Conservation (phyloP, 2,329 filamentous ascomycete genomes). For the Hypomyces perniciosus region DNA sequence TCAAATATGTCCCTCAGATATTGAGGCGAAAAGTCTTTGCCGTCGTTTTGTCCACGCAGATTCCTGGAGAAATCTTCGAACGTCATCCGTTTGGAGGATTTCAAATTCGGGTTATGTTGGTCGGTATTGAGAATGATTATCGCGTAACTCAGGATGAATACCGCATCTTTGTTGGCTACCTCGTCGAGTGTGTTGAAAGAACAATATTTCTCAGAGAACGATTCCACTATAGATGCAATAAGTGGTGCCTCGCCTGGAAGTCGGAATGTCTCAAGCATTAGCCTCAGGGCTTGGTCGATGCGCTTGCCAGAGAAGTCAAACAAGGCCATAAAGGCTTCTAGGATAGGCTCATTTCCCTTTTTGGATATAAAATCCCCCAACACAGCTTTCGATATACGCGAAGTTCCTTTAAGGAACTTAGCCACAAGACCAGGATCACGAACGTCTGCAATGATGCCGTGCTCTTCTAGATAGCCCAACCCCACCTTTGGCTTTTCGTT, state of each 20-base stretch:
- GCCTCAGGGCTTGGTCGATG: conserved; percentile 82
- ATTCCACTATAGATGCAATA: conserved; percentile 86
- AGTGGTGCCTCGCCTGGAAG: conserved; percentile 87
- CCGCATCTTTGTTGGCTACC: conserved; percentile 78
- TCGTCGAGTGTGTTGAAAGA: conserved; percentile 61
- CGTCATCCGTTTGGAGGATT: conserved; percentile 73
- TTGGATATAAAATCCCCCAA: conserved; percentile 93
- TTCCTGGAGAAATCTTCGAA: conserved; percentile 79
- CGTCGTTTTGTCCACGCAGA: conserved; percentile 81
- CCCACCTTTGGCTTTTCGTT: conserved; percentile 92
- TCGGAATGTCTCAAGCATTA: conserved; percentile 86
- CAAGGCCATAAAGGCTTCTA: conserved; percentile 76
- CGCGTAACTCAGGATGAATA: conserved; percentile 88
- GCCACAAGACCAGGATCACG: conserved; percentile 73
- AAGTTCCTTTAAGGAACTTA: conserved; percentile 81
- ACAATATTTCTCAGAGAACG: conserved; percentile 83
- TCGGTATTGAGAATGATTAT: conserved; percentile 98
- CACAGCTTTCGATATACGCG: conserved; percentile 80
- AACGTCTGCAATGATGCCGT: conserved; percentile 76
- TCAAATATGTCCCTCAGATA: conserved; percentile 85
- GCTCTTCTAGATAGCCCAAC: conserved; percentile 74
- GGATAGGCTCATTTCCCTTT: conserved; percentile 75
- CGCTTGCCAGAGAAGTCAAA: conserved; percentile 85
- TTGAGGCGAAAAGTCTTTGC: conserved; percentile 74
- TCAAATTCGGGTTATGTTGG: conserved; percentile 90